A percentile compares a stretch with the other conserved stretches of the same genome.
Evolutionary conservation across 768 basidiomycete genomes (phyloP).

Genomic region (Boletus coccyginus): DNA sequence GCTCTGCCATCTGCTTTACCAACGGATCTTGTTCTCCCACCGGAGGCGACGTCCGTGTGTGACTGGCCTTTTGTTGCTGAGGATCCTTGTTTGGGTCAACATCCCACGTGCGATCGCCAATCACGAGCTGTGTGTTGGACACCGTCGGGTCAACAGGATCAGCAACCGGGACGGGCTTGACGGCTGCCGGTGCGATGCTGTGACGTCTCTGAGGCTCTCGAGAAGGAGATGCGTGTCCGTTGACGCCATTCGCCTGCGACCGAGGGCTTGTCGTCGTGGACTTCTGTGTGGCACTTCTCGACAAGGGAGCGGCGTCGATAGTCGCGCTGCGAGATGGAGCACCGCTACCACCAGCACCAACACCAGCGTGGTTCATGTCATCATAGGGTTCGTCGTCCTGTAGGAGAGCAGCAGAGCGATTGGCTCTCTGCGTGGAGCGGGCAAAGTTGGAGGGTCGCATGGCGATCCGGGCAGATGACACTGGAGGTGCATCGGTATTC

Average conservation of each 20-base stretch:
- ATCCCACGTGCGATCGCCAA: conserved; percentile 64
- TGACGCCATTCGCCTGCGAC: conserved; percentile 33
- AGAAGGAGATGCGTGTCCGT: conserved; percentile 27
- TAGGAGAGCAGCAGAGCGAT: conserved; percentile 20
- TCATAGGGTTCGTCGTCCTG: conserved; percentile 47
- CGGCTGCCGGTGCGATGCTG: conserved; percentile 21
- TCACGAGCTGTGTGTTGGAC: conserved; percentile 57
- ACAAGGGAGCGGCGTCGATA: conserved; percentile 27
- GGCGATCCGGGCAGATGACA: conserved; percentile 53
- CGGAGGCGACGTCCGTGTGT: conserved; percentile 26
- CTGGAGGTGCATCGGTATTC: conserved; percentile 60
- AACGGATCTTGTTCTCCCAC: conserved; percentile 57
- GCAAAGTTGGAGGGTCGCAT: conserved; percentile 57
- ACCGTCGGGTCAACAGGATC: conserved; percentile 64
- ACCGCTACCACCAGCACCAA: conserved; percentile 61
- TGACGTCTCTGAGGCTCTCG: conserved; percentile 27
- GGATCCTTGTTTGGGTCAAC: conserved; percentile 67
- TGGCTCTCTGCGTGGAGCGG: conserved; percentile 38
- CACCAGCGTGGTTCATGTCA: conserved; percentile 58
- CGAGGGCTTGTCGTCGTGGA: conserved; percentile 24
- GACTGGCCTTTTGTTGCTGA: conserved; percentile 37
- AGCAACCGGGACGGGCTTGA: conserved; percentile 35
- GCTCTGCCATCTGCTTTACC: conserved; percentile 61
- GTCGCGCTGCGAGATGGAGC: conserved; percentile 35
- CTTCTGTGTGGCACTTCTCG: conserved; percentile 31